These are phyloP conservation scores for Xylaria flabelliformis DNA, from an alignment of 495 filamentous ascomycete genomes.

Conservation along the genomic window DNA sequence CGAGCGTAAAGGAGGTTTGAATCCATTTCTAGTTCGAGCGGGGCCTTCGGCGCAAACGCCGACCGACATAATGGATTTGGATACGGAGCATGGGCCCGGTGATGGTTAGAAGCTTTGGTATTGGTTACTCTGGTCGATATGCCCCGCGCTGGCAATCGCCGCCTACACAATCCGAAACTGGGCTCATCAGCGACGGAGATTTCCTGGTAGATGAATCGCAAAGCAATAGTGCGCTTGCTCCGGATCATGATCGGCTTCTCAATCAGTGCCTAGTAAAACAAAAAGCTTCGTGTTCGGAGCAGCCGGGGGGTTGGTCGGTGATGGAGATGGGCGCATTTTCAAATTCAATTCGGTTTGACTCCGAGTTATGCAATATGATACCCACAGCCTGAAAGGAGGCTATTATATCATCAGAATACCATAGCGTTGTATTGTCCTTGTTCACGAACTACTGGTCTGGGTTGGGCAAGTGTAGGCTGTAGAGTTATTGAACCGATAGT, in stretches of 20 bases:
- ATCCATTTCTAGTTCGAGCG: conserved; percentile 32
- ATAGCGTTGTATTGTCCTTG: not conserved
- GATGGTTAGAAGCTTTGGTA: conserved; percentile 5
- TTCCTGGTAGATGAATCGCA: not conserved
- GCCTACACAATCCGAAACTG: not conserved
- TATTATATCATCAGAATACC: conserved; percentile 9
- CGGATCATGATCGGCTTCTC: not conserved
- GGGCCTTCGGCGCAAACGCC: conserved; percentile 21
- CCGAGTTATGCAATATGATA: conserved; percentile 24
- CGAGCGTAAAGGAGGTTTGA: conserved; percentile 36
- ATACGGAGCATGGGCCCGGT: conserved; percentile 30
- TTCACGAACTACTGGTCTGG: not conserved
- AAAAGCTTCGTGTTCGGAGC: not conserved
- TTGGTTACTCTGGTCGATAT: not conserved
- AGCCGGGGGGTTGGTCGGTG: not conserved
- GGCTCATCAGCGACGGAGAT: not conserved
- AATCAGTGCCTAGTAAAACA: not conserved
- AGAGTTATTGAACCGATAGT: not conserved
- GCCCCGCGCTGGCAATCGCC: not conserved
- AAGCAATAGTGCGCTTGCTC: not conserved
- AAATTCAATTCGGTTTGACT: conserved; percentile 2
- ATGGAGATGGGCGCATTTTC: conserved; percentile 12
- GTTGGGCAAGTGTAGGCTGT: not conserved
- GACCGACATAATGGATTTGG: conserved; percentile 38
- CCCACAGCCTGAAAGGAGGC: conserved; percentile 6